Conservation (phyloP, 2,329 filamentous ascomycete genomes). For the Ramularia collo-cygni region DNA sequence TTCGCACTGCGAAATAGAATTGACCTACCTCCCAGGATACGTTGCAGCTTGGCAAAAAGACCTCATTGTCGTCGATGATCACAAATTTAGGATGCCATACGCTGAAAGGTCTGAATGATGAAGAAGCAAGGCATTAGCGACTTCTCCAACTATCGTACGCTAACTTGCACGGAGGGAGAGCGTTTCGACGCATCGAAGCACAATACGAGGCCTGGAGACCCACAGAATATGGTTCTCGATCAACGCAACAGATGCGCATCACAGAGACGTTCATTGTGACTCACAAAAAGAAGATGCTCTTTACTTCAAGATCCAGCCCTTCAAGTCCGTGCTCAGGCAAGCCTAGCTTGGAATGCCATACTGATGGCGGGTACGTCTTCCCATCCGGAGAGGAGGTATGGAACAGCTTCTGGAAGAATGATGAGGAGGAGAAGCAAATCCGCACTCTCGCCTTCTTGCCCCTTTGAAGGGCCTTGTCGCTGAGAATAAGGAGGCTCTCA, state of each 20-base stretch:
- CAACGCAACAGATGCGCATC: too few relatives aligned
- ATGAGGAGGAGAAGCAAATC: slow-evolving; percentile 70
- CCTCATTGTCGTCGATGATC: slow-evolving; percentile 59
- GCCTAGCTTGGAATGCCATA: slow-evolving; percentile 57
- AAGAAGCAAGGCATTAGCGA: too few relatives aligned
- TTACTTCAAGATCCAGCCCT: slow-evolving; percentile 62
- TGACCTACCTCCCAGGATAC: slow-evolving; percentile 64
- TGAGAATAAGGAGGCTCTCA: slow-evolving; percentile 54
- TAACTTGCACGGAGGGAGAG: too few relatives aligned
- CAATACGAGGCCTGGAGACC: too few relatives aligned
- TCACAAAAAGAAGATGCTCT: slow-evolving; percentile 70
- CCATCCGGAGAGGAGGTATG: slow-evolving; percentile 60
- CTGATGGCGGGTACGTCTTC: slow-evolving; percentile 51
- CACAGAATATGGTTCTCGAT: too few relatives aligned
- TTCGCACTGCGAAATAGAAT: too few relatives aligned
- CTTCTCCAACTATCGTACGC: too few relatives aligned
- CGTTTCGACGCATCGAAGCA: too few relatives aligned
- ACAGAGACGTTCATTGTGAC: too few relatives aligned
- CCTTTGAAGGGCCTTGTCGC: slow-evolving; percentile 36
- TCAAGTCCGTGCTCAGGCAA: slow-evolving; percentile 49
- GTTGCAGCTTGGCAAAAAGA: slow-evolving; percentile 73
- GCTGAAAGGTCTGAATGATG: too few relatives aligned
- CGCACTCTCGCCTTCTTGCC: slow-evolving; percentile 49
- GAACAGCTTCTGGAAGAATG: slow-evolving; percentile 65
- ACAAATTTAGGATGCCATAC: slow-evolving; percentile 87